Base-by-base conservation (phyloP, 352 stramenopile genomes). In the Pythium brassicae region DNA sequence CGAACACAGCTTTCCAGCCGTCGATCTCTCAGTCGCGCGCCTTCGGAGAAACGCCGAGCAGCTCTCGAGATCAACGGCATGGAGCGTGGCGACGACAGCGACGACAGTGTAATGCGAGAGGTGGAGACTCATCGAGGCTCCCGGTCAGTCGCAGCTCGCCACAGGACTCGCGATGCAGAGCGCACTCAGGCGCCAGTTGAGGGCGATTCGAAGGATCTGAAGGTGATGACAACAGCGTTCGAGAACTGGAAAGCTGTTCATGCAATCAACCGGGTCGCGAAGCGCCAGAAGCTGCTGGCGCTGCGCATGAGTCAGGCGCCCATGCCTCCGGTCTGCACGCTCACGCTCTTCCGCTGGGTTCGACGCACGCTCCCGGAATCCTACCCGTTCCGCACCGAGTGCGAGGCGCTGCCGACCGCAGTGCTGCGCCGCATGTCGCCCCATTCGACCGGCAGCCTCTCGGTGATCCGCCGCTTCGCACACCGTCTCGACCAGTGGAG, bases 331-430 rank as follows among this genome's bases (percentile, higher is more conserved):
- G 50, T 65, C 19, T 75, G 73, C 42, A 75, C 66, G 9, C 55
- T 71, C 45, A 67, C 73, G 0, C 19, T 87, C 14, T 85, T 87
- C 50, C 72, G 61, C 23, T 89, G 79, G 76, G 56, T 87, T 29
- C 50, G 49, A 4, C 10, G 59, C 5, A 65, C 58, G 35, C 62
- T 89, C 0, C 75, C 74, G 3, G 64, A 66, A 26, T 54, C 62
- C 19, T 26, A 70, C 8, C 14, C 51, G 40, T 67, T 74, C 9
- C 26, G 49, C 4, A 65, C 53, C 1, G 46, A 65, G 7, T 74
- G 53, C 27, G 57, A 61, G n/a, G 59, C 62, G 0, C 55, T 86
- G 6, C 67, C 68, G 8, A 58, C 65, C 5, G 72, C 62, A 10
- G 60, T 83, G 15, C 49, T 75, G 10, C 59, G 58, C 2, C 53